Conservation (phyloP, 1,284 basidiomycete genomes). For the Coniophora puteana region DNA sequence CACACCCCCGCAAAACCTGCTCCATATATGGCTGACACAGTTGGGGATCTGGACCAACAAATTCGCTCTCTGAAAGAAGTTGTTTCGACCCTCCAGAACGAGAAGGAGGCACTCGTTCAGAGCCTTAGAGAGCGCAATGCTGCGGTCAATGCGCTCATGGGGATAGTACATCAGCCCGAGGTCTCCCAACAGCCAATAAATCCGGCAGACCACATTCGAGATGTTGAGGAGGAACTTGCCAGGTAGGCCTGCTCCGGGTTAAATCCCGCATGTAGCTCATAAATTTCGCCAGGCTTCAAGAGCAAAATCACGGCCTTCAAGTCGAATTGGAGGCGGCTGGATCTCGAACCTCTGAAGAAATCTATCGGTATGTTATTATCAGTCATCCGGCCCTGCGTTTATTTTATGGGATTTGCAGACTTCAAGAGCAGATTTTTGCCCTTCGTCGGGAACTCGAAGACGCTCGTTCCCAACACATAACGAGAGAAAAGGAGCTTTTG, state of each 20-base stretch:
- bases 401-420: constrained; percentile 11
- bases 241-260: too few relatives aligned
- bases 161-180: neutral
- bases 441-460: constrained; percentile 23
- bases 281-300: too few relatives aligned
- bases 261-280: too few relatives aligned
- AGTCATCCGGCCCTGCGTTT: neutral
- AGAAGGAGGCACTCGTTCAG: too few relatives aligned
- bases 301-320: constrained; percentile 12
- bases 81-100: too few relatives aligned
- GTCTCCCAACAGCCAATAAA: neutral
- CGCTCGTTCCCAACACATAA: constrained; percentile 10
- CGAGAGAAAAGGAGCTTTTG: constrained; percentile 20
- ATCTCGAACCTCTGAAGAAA: constrained; percentile 34
- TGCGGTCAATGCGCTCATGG: too few relatives aligned
- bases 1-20: too few relatives aligned
- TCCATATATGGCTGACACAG: too few relatives aligned
- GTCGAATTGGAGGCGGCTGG: constrained; percentile 22
- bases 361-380: neutral
- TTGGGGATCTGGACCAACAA: too few relatives aligned
- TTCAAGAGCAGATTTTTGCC: constrained; percentile 20
- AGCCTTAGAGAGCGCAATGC: too few relatives aligned
- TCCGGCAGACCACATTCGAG: neutral
- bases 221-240: too few relatives aligned
- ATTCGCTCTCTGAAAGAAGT: too few relatives aligned